Evolutionary conservation across 2,329 filamentous ascomycete genomes (phyloP).

Genomic region (Nemania serpens): DNA sequence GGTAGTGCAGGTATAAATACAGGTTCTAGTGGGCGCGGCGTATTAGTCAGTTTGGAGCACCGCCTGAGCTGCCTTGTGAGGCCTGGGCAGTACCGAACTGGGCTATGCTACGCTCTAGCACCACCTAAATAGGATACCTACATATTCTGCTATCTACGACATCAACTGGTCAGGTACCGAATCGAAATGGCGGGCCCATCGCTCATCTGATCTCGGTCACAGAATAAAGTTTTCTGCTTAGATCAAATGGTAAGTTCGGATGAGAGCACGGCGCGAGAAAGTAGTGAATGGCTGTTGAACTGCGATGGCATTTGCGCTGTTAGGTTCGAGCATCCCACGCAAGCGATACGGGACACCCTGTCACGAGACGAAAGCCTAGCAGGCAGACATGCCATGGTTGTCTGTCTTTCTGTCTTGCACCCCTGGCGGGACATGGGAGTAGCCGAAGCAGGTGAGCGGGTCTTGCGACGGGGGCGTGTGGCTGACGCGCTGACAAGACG

Average conservation of each 20-base stretch:
- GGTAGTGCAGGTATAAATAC: slow-evolving; percentile 28
- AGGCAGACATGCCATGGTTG: slow-evolving; percentile 20
- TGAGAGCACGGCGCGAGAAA: not conserved
- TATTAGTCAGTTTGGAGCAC: slow-evolving; percentile 28
- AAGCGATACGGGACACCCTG: slow-evolving; percentile 2
- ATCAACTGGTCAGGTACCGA: not conserved
- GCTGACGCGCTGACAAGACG: slow-evolving; percentile 2
- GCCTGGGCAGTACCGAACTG: not conserved
- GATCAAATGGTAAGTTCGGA: not conserved
- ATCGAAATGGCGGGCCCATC: not conserved
- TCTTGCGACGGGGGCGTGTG: slow-evolving; percentile 17
- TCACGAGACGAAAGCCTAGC: slow-evolving; percentile 19
- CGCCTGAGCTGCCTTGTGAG: slow-evolving; percentile 27
- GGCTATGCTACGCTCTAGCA: slow-evolving; percentile 21
- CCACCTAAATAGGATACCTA: not conserved
- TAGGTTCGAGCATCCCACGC: not conserved
- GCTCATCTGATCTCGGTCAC: not conserved
- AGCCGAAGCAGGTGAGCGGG: slow-evolving; percentile 25
- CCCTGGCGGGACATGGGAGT: slow-evolving; percentile 9
- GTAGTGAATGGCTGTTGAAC: not conserved
- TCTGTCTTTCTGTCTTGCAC: slow-evolving; percentile 1
- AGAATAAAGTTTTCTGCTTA: not conserved
- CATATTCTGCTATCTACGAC: not conserved
- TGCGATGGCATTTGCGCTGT: not conserved
- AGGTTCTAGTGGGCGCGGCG: slow-evolving; percentile 28